Evolutionary conservation across 345 rosid species (phyloP), one percentile per base, ranked within the genome.

Genomic region (Nasturtium officinale): DNA sequence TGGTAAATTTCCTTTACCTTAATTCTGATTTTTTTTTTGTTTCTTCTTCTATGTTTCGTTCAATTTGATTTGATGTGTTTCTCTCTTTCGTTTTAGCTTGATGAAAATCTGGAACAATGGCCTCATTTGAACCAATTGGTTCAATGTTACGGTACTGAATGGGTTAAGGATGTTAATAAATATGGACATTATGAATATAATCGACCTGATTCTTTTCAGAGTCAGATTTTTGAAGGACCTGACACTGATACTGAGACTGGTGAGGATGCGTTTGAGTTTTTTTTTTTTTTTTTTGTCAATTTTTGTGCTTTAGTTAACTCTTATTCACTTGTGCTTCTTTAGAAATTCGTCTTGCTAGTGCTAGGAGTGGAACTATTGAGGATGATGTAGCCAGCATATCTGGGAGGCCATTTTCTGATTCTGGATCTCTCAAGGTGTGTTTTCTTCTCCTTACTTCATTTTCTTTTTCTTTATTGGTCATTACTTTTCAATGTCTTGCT

Each of bases 211-310:
- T 64, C 87, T 58, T 87, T 95, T 72, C 96, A 83, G 29, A 90
- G 62, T 77, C 99, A 95, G 81, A 85, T 95, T 61, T 95, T 86
- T 76, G 99, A 95, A 85, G 99, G 97, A 13, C 98, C 97, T 1
- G 99, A 95, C 74, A 95, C 98, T 25, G 98, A 95, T 81, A 76
- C 90, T 43, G 98, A 91, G 86, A 95, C 96, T 12, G 98, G 99
- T 95, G 76, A 7, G 20, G 17, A 50, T 33, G 26, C 73, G 66
- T 58, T 17, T 35, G 12, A 5, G 29, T 40, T 26, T 30, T 0
- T 21, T 18, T 5, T 12, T 21, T 18, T 61, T 15, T 4, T 20
- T n/a, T 4, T 7, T 17, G n/a, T 53, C n/a, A 53, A 15, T 23
- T 58, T 18, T 33, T n/a, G 10, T 38, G 32, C 32, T 7, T 42